Conservation (phyloP, 75 land plant species). For the Pinus albicaulis region DNA sequence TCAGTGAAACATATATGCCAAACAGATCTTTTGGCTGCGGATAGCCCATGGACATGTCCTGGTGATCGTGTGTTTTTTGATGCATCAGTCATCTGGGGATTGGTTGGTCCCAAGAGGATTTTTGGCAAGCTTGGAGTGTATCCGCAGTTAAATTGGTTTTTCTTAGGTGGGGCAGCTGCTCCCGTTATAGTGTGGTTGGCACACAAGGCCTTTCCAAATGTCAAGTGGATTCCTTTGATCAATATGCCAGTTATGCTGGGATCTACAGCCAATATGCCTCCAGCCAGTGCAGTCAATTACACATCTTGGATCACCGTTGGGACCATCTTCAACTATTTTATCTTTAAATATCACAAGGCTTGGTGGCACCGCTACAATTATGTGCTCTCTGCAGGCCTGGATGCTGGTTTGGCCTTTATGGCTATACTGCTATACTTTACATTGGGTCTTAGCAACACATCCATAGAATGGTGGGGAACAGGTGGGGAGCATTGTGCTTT, state of each 20-base stretch:
- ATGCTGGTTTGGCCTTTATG: conserved; percentile 84
- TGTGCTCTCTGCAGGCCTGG: conserved; percentile 82
- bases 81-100: conserved; percentile 45
- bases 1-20: conserved; percentile 69
- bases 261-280: conserved; percentile 49
- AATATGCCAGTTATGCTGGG: conserved; percentile 63
- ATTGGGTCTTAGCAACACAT: conserved; percentile 30
- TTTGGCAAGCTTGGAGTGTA: conserved; percentile 24
- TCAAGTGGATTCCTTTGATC: conserved; percentile 22
- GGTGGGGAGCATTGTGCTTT: conserved; percentile 58
- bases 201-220: conserved; percentile 26
- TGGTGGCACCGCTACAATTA: conserved; percentile 92
- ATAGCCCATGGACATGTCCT: conserved; percentile 43
- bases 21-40: conserved; percentile 33
- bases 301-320: conserved; percentile 59
- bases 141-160: conserved; percentile 27
- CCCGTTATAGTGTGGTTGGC: conserved; percentile 22
- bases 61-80: conserved; percentile 30
- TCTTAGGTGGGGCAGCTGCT: conserved; percentile 24
- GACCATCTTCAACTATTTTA: conserved; percentile 76
- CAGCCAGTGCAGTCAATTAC: conserved; percentile 70
- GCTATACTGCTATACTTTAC: conserved; percentile 58
- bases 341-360: conserved; percentile 51
- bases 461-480: conserved; percentile 65
- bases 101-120: conserved; percentile 31